phyloP scores from a whole-genome alignment of 805 yeast species.

The Saccharomycopsis oosterbeekiorum region DNA sequence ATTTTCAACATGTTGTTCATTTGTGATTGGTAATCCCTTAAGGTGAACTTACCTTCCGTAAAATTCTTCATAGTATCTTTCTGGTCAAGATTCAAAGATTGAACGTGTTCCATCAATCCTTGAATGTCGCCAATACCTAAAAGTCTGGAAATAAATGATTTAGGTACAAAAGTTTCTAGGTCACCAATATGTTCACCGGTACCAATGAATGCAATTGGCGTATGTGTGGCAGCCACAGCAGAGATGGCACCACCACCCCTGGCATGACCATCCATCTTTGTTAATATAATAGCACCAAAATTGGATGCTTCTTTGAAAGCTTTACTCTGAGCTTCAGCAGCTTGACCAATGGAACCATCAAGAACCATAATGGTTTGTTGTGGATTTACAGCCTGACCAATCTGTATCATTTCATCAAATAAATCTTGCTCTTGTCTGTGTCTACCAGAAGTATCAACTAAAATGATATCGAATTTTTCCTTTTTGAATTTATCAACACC shows the following conservation, averaged over 20 bases:
- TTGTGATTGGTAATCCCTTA: slow-evolving; percentile 86
- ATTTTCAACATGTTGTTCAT: slow-evolving; percentile 91
- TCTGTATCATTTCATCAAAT: slow-evolving; percentile 91
- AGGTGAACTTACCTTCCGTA: slow-evolving; percentile 89
- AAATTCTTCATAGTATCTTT: slow-evolving; percentile 85
- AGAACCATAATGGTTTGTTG: slow-evolving; percentile 94
- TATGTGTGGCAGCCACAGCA: slow-evolving; percentile 93
- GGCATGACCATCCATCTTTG: slow-evolving; percentile 98
- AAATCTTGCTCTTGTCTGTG: slow-evolving; percentile 90
- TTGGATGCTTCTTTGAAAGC: slow-evolving; percentile 91
- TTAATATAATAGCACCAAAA: slow-evolving; percentile 89
- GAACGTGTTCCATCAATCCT: slow-evolving; percentile 88
- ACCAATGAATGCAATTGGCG: slow-evolving; percentile 94
- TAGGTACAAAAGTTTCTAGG: slow-evolving; percentile 83
- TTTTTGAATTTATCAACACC: slow-evolving; percentile 89
- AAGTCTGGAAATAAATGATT: slow-evolving; percentile 80
- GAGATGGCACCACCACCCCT: slow-evolving; percentile 99
- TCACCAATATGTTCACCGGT: slow-evolving; percentile 97
- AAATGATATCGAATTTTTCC: slow-evolving; percentile 85
- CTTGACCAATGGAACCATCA: slow-evolving; percentile 97
- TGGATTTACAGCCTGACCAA: slow-evolving; percentile 80
- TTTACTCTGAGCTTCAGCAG: slow-evolving; percentile 88
- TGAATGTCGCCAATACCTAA: slow-evolving; percentile 94
- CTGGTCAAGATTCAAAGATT: slow-evolving; percentile 77
- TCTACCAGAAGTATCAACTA: slow-evolving; percentile 97